Conservation (phyloP, 495 filamentous ascomycete species). For the Penicillium flavigenum region DNA sequence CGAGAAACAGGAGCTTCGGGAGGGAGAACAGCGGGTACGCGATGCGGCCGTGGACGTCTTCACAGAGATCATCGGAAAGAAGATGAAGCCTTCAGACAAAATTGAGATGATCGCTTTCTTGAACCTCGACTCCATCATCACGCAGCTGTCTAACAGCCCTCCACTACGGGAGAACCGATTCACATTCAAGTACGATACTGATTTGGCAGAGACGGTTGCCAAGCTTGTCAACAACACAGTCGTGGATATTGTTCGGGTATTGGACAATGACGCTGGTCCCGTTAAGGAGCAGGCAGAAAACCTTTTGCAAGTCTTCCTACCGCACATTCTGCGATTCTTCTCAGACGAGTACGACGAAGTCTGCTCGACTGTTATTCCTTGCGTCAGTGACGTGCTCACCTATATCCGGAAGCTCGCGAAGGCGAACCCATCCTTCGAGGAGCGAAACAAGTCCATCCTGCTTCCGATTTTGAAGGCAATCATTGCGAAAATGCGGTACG, state of each 20-base stretch:
- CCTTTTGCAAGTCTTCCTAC: slow-evolving; percentile 76
- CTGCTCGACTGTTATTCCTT: slow-evolving; percentile 89
- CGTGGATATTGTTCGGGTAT: slow-evolving; percentile 76
- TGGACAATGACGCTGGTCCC: slow-evolving; percentile 60
- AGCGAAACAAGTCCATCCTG: slow-evolving; percentile 72
- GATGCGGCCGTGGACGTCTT: slow-evolving; percentile 90
- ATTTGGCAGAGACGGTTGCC: slow-evolving; percentile 89
- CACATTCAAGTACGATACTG: slow-evolving; percentile 84
- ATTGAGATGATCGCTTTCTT: slow-evolving; percentile 88
- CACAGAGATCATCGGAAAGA: slow-evolving; percentile 93
- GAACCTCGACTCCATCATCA: slow-evolving; percentile 77
- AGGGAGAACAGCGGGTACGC: slow-evolving; percentile 68
- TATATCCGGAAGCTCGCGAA: slow-evolving; percentile 79
- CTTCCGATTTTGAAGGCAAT: slow-evolving; percentile 86
- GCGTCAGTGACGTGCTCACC: slow-evolving; percentile 83
- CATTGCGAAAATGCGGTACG: slow-evolving; percentile 92
- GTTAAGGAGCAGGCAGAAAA: slow-evolving; percentile 63
- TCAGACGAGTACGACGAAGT: slow-evolving; percentile 98
- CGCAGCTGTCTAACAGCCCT: slow-evolving; percentile 76
- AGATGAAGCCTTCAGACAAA: slow-evolving; percentile 93
- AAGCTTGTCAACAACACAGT: slow-evolving; percentile 93
- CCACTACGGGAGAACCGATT: slow-evolving; percentile 72
- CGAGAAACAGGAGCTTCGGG: slow-evolving; percentile 46
- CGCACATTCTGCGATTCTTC: slow-evolving; percentile 86
- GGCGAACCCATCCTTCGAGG: slow-evolving; percentile 55